phyloP scores from a whole-genome alignment of 2,329 filamentous ascomycete genomes.

The Ophiocordyceps camponoti-rufipedis region DNA sequence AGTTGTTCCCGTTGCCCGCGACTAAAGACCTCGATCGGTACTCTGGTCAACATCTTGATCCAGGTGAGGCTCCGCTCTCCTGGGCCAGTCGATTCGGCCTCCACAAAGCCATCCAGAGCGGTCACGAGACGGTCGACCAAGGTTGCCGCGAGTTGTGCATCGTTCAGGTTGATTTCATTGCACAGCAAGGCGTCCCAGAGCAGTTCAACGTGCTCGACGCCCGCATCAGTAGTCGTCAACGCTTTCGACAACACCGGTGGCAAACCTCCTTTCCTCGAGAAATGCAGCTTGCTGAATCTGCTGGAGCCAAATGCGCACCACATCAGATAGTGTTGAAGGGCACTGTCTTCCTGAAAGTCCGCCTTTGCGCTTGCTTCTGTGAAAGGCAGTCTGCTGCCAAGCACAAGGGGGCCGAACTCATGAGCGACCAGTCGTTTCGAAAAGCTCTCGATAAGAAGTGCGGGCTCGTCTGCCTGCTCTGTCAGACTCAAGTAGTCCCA shows the following conservation, averaged over 20 bases:
- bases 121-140: constrained; percentile 15
- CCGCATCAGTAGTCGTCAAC: constrained; percentile 5
- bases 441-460: constrained; percentile 15
- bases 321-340: constrained; percentile 13
- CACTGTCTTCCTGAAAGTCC: constrained; percentile 9
- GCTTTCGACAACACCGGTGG: constrained; percentile 9
- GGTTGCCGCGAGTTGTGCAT: constrained; percentile 12
- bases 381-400: constrained; percentile 4
- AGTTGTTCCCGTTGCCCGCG: constrained; percentile 25
- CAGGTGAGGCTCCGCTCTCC: constrained; percentile 10
- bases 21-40: constrained; percentile 20
- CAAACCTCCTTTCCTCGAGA: constrained; percentile 7
- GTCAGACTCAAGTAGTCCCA: constrained; percentile 22
- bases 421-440: constrained; percentile 14
- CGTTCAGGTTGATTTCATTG: constrained; percentile 20
- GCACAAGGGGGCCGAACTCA: constrained; percentile 9
- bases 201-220: constrained; percentile 4
- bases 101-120: constrained; percentile 10
- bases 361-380: constrained; percentile 5
- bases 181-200: constrained; percentile 14
- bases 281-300: constrained; percentile 12
- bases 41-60: constrained; percentile 14
- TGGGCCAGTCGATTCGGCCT: constrained; percentile 13
- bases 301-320: constrained; percentile 16
- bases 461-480: constrained; percentile 11